Evolutionary conservation across 2,329 filamentous ascomycete genomes (phyloP).

Genomic region (Arthrobotrys entomopaga): DNA sequence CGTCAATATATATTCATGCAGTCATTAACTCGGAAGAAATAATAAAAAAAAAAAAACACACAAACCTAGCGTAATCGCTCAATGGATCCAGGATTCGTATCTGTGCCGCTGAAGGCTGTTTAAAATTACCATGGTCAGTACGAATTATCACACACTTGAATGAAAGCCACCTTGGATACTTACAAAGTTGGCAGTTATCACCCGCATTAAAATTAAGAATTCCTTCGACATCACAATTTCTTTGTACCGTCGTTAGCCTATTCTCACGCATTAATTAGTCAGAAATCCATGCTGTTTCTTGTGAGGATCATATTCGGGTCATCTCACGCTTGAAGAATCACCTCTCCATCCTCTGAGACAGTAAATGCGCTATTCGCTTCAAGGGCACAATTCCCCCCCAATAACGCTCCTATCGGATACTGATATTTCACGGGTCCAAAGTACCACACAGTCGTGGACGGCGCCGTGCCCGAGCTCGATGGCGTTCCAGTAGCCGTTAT

Average conservation of each 20-base stretch:
- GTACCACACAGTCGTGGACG: conserved; percentile 8
- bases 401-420: background rate
- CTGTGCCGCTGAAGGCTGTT: background rate
- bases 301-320: background rate
- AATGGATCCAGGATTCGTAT: background rate
- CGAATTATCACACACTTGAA: no score
- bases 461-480: background rate
- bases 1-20: no score
- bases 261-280: background rate
- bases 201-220: background rate
- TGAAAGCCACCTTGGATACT: background rate
- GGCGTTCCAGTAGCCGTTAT: background rate
- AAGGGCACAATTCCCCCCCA: background rate
- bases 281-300: background rate
- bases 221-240: background rate
- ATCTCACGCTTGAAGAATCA: conserved; percentile 4
- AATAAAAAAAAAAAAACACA: no score
- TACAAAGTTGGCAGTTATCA: conserved; percentile 12
- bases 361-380: background rate
- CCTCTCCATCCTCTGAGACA: conserved; percentile 1
- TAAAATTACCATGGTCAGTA: background rate
- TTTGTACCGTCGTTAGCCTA: background rate
- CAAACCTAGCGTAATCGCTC: no score
- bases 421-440: background rate
- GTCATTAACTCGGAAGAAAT: no score